Percentiles rank a stretch among this genome's conserved stretches.
These are phyloP conservation scores for Pythium oligandrum DNA, from an alignment of 352 stramenopile species.

Conservation along the genomic window DNA sequence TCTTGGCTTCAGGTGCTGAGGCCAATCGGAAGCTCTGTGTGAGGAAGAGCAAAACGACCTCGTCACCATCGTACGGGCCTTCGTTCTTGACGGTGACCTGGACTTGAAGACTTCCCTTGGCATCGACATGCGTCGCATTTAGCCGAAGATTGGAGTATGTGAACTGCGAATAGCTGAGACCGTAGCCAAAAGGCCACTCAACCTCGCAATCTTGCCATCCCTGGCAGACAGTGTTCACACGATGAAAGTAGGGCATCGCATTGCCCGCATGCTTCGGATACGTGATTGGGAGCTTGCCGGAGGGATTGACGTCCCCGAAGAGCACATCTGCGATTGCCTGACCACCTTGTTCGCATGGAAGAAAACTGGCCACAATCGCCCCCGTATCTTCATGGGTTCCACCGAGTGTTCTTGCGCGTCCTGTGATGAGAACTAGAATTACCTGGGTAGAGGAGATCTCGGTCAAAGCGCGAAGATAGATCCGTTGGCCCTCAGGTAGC, in stretches of 20 bases:
- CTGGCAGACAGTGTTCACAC: constrained; percentile 53
- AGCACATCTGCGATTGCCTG: constrained; percentile 64
- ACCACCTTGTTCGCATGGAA: constrained; percentile 79
- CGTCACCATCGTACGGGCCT: constrained; percentile 35
- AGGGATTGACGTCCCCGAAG: constrained; percentile 65
- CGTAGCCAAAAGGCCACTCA: constrained; percentile 63
- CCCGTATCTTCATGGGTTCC: constrained; percentile 34
- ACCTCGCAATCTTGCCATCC: constrained; percentile 45
- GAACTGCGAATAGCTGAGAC: constrained; percentile 65
- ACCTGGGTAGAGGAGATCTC: constrained; percentile 57
- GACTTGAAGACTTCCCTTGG: constrained; percentile 30
- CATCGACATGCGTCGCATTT: constrained; percentile 26
- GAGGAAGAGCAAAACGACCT: constrained; percentile 73
- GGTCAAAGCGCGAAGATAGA: constrained; percentile 57
- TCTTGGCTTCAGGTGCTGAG: constrained; percentile 60
- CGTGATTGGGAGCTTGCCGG: constrained; percentile 72
- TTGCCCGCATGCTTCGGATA: constrained; percentile 48
- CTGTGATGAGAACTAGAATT: constrained; percentile 63
- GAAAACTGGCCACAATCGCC: constrained; percentile 62
- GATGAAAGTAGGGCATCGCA: constrained; percentile 65
- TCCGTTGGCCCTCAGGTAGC: constrained; percentile 48
- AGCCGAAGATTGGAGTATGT: constrained; percentile 48
- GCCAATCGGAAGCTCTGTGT: constrained; percentile 42
- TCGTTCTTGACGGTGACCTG: constrained; percentile 63
- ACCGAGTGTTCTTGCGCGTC: constrained; percentile 53